Conservation (phyloP, 2,329 filamentous ascomycete species). For the Alternaria alternata region DNA sequence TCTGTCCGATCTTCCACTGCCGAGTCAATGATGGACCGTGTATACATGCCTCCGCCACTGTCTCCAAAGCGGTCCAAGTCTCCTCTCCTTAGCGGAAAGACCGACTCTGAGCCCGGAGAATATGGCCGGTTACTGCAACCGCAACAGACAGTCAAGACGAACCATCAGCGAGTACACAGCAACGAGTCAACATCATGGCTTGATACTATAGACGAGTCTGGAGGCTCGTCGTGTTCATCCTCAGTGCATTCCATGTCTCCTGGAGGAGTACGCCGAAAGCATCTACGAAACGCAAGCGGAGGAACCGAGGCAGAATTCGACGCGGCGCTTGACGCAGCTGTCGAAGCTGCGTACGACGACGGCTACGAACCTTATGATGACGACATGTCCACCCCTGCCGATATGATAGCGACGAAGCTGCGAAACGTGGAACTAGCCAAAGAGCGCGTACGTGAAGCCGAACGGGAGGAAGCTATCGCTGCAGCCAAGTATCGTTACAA, state of each 20-base stretch:
- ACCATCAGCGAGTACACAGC: slow-evolving; percentile 65
- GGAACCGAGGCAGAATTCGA: slow-evolving; percentile 91
- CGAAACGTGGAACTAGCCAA: slow-evolving; percentile 78
- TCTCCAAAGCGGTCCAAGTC: slow-evolving; percentile 70
- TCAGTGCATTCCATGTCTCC: slow-evolving; percentile 84
- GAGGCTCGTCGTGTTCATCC: slow-evolving; percentile 74
- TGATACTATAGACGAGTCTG: slow-evolving; percentile 93
- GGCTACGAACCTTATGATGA: slow-evolving; percentile 76
- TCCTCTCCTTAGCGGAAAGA: slow-evolving; percentile 35
- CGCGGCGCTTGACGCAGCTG: slow-evolving; percentile 90
- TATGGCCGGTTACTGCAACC: slow-evolving; percentile 31
- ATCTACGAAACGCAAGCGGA: slow-evolving; percentile 72
- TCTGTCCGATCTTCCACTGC: slow-evolving; percentile 27
- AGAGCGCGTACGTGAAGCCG: slow-evolving; percentile 76
- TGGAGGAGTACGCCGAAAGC: slow-evolving; percentile 72
- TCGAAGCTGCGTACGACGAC: slow-evolving; percentile 95
- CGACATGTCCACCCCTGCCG: slow-evolving; percentile 37
- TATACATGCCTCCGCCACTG: slow-evolving; percentile 75
- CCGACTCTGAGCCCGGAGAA: slow-evolving; percentile 30
- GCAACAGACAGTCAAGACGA: slow-evolving; percentile 27
- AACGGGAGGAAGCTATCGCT: slow-evolving; percentile 71
- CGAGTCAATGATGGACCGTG: slow-evolving; percentile 63
- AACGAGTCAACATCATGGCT: slow-evolving; percentile 89
- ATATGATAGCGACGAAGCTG: slow-evolving; percentile 47
- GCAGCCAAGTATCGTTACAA: slow-evolving; percentile 68